Conservation (phyloP, 257 asterid species). For the Linderniella brevidens region DNA sequence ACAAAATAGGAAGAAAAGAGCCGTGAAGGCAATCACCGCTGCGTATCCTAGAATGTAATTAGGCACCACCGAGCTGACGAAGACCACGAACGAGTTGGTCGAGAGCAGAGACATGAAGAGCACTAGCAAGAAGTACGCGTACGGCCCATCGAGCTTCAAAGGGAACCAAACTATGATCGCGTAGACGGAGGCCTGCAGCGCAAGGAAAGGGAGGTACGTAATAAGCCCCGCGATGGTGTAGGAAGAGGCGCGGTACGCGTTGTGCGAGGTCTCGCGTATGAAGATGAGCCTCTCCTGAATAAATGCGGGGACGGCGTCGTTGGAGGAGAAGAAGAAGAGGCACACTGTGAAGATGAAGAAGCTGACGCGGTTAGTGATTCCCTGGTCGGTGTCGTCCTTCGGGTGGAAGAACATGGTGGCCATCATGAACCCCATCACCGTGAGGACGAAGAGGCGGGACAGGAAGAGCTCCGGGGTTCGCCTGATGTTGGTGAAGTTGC, state of each 20-base stretch:
- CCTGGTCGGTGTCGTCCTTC: conserved; percentile 18
- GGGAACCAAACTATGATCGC: conserved; percentile 70
- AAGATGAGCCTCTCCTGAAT: conserved; percentile 76
- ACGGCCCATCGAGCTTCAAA: conserved; percentile 29
- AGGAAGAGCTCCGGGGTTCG: conserved; percentile 84
- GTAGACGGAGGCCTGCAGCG: conserved; percentile 52
- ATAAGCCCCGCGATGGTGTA: conserved; percentile 67
- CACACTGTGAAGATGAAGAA: conserved; percentile 80
- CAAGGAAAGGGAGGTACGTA: conserved; percentile 69
- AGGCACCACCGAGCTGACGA: conserved; percentile 69
- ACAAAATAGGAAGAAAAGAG: conserved; percentile 65
- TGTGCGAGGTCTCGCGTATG: conserved; percentile 70
- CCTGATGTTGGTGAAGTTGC: conserved; percentile 64
- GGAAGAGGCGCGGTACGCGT: conserved; percentile 80
- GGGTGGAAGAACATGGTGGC: conserved; percentile 75
- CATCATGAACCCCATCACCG: conserved; percentile 82
- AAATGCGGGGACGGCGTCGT: conserved; percentile 88
- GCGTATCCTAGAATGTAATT: conserved; percentile 82
- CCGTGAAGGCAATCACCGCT: conserved; percentile 79
- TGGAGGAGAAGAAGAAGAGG: conserved; percentile 72
- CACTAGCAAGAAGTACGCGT: conserved; percentile 39
- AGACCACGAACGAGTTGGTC: conserved; percentile 72
- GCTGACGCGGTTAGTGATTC: conserved; percentile 57
- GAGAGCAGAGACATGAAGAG: conserved; percentile 56
- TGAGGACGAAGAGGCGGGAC: conserved; percentile 56